Conservation (phyloP, 169 alveolate genomes). For the Eimeria acervulina region DNA sequence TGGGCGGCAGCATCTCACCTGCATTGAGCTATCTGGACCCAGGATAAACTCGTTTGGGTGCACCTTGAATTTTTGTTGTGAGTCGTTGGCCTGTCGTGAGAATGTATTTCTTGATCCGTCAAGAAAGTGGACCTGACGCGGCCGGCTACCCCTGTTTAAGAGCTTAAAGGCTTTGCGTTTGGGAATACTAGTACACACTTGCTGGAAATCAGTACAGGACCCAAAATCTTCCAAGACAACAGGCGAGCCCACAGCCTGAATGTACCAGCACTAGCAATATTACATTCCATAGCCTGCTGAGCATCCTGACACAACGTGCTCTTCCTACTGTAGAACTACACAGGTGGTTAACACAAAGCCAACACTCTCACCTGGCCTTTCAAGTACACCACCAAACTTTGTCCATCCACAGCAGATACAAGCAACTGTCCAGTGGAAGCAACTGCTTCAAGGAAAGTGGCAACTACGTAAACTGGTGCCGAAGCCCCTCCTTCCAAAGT, state of each 20-base stretch:
- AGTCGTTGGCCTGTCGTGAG: slow-evolving; percentile 47
- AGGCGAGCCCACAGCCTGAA: slow-evolving; percentile 71
- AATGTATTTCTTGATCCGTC: slow-evolving; percentile 53
- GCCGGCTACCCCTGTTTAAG: slow-evolving; percentile 65
- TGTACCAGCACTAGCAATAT: neutral
- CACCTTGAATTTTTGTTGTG: slow-evolving; percentile 49
- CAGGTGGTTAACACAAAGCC: neutral
- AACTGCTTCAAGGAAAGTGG: slow-evolving; percentile 95
- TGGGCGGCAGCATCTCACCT: slow-evolving; percentile 11
- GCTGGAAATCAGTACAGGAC: slow-evolving; percentile 62
- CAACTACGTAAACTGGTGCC: slow-evolving; percentile 91
- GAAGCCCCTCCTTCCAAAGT: slow-evolving; percentile 93
- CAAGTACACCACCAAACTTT: slow-evolving; percentile 91
- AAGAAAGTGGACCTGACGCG: slow-evolving; percentile 49
- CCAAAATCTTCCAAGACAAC: slow-evolving; percentile 45
- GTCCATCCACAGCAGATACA: slow-evolving; percentile 94
- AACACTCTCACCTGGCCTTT: slow-evolving; percentile 66
- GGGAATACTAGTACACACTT: slow-evolving; percentile 59
- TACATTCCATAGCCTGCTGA: neutral
- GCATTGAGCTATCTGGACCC: slow-evolving; percentile 53
- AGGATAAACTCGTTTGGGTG: slow-evolving; percentile 55
- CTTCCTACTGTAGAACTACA: neutral
- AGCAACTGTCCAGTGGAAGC: slow-evolving; percentile 92
- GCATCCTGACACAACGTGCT: neutral
- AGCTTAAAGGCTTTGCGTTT: slow-evolving; percentile 55